Evolutionary conservation across 2,329 filamentous ascomycete species (phyloP), one percentile per base, ranked within the genome.

Genomic region (Fusarium luffae): DNA sequence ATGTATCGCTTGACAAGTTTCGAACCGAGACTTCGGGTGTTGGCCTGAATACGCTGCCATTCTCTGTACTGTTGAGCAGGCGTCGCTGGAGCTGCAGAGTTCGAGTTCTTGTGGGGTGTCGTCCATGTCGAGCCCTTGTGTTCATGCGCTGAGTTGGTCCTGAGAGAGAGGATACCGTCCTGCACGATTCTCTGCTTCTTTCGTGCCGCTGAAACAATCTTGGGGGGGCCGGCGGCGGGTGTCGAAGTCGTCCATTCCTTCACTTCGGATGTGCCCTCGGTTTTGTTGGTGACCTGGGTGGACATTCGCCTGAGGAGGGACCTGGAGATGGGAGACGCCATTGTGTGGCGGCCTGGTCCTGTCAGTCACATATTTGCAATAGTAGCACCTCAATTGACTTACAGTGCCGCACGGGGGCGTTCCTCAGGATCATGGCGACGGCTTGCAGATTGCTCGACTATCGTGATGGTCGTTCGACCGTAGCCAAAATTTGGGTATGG

Each of bases 391-490:
- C 54, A 63, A 73, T 72, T 69, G 59, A 73, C 83, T 74, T 79
- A 88, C 87, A 83, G 77, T 87, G 82, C 85, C 86, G 86, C 77
- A 84, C 79, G 55, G 81, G 81, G 70, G 82, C 79, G 76, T 83
- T 88, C 81, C 86, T 84, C 71, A 87, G 74, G 75, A 88, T 87
- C 87, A 89, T 89, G 70, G 76, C 79, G 78, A 76, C 68, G 74
- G 69, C 62, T 71, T 71, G 66, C 52, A 50, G 50, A 59, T 62
- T 71, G 51, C 69, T 69, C 62, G 48, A 64, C 54, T 44, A 48
- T 67, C 60, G 50, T 70, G 54, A 49, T 67, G 62, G 58, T 72
- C 58, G 55, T 69, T 68, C 68, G 66, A 74, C 50, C 14, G 63
- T 32, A 59, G 49, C 75, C 73, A 77, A 78, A 76, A 69, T 77